Conservation (phyloP, 768 basidiomycete species). For the Russula brevipes region DNA sequence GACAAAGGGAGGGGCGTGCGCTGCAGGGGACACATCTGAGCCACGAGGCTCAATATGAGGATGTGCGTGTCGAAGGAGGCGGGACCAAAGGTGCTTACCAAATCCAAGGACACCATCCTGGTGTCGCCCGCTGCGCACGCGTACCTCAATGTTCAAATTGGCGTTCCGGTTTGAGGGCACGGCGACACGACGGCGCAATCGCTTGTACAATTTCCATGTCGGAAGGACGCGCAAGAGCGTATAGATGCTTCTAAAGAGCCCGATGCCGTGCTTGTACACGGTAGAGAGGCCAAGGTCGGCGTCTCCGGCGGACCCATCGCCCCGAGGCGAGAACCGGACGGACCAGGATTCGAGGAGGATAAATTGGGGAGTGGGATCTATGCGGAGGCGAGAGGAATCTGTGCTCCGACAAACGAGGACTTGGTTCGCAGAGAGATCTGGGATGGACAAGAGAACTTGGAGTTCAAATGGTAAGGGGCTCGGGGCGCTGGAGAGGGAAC, state of each 20-base stretch:
- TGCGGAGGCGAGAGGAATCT: conserved; percentile 45
- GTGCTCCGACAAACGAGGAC: conserved; percentile 64
- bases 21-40: conserved; percentile 39
- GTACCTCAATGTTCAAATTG: conserved; percentile 46
- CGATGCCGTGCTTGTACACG: conserved; percentile 82
- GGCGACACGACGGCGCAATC: conserved; percentile 42
- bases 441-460: conserved; percentile 65
- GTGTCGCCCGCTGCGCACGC: conserved; percentile 33
- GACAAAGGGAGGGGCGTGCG: conserved; percentile 38
- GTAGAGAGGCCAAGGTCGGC: conserved; percentile 61
- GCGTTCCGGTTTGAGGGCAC: conserved; percentile 36
- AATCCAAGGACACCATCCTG: conserved; percentile 35
- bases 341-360: conserved; percentile 73
- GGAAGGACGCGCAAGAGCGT: conserved; percentile 70
- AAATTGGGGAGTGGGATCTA: conserved; percentile 62
- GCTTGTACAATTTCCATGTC: conserved; percentile 67
- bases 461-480: conserved; percentile 50
- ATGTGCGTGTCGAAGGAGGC: conserved; percentile 4
- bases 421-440: conserved; percentile 63
- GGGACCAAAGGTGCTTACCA: conserved; percentile 30
- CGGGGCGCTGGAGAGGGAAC: conserved; percentile 44
- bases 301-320: conserved; percentile 20
- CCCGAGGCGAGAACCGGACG: conserved; percentile 40
- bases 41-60: conserved; percentile 23
- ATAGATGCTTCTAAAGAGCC: conserved; percentile 73